A percentile compares a stretch with the other conserved stretches of the same genome.
phyloP scores from a whole-genome alignment of 805 yeast species.

The Saturnispora kantuleensis region DNA sequence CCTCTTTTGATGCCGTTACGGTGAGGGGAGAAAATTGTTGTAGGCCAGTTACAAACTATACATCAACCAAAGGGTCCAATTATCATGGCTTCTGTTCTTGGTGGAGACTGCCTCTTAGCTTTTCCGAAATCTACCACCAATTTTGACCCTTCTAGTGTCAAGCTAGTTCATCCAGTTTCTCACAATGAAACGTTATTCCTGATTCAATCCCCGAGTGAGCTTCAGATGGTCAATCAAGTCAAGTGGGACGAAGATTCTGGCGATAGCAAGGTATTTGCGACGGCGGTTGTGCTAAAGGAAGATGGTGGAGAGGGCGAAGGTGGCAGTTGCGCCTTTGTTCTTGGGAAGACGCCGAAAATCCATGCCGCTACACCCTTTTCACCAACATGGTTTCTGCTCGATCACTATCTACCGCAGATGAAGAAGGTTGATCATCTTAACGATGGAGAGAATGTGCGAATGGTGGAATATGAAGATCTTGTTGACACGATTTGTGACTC shows the following conservation, averaged over 20 bases:
- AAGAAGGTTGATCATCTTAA: not conserved
- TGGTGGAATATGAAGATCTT: constrained; percentile 35
- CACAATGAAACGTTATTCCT: no score
- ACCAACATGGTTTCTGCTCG: not conserved
- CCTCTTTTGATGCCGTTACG: not conserved
- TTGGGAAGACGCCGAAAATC: not conserved
- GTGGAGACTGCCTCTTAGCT: no score
- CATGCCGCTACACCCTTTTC: not conserved
- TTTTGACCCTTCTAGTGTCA: no score
- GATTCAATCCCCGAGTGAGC: not conserved
- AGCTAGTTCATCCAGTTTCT: no score
- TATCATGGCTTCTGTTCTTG: no score
- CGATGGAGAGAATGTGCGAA: constrained; percentile 13
- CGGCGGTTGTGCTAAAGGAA: not conserved
- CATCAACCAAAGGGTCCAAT: no score
- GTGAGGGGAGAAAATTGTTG: no score
- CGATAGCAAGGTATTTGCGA: not conserved
- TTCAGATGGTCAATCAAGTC: constrained; percentile 20
- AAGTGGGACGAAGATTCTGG: no score
- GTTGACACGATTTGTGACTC: constrained; percentile 18
- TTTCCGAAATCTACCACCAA: no score
- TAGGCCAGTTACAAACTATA: no score
- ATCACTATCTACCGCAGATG: constrained; percentile 1
- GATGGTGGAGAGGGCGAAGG: not conserved
- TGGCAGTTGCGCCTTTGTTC: not conserved